A percentile compares a stretch with the other conserved stretches of the same genome.
These are phyloP conservation scores for Wickerhamiella infanticola DNA, from an alignment of 1,139 yeast species.

Conservation along the genomic window DNA sequence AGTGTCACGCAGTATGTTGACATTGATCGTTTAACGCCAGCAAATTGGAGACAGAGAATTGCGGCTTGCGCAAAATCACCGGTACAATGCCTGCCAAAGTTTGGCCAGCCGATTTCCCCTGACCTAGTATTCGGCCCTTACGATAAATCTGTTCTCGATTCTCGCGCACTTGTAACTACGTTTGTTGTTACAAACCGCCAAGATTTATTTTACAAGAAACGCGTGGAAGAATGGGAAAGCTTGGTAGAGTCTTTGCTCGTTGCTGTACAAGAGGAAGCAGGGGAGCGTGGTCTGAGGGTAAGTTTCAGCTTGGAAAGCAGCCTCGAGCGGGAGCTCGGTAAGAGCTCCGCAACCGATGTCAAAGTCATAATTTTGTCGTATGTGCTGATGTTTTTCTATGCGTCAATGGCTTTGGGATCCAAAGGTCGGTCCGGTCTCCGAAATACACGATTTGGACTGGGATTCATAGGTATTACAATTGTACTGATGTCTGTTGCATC, in stretches of 20 bases:
- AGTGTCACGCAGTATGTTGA: slow-evolving; percentile 80
- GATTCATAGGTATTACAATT: slow-evolving; percentile 65
- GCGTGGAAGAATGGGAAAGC: slow-evolving; percentile 51
- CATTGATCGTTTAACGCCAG: slow-evolving; percentile 32
- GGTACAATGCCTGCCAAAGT: slow-evolving; percentile 75
- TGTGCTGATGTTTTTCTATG: slow-evolving; percentile 77
- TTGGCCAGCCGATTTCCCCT: slow-evolving; percentile 77
- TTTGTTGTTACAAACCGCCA: slow-evolving; percentile 39
- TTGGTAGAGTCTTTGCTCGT: slow-evolving; percentile 34
- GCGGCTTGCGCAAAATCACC: slow-evolving; percentile 59
- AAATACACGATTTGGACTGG: slow-evolving; percentile 56
- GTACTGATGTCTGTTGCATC: slow-evolving; percentile 67
- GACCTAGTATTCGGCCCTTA: slow-evolving; percentile 53
- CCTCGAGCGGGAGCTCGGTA: slow-evolving; percentile 65
- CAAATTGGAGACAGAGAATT: slow-evolving; percentile 42
- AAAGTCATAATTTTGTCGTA: slow-evolving; percentile 60
- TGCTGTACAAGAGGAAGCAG: slow-evolving; percentile 30
- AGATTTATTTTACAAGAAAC: slow-evolving; percentile 26
- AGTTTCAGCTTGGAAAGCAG: slow-evolving; percentile 75
- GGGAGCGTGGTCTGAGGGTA: slow-evolving; percentile 36
- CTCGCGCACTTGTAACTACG: slow-evolving; percentile 59
- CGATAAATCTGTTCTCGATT: slow-evolving; percentile 24
- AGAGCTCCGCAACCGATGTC: slow-evolving; percentile 67
- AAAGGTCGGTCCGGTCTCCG: slow-evolving; percentile 28
- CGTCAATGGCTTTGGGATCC: slow-evolving; percentile 64